phyloP scores from a whole-genome alignment of 208 protist species.

The Leptomonas pyrrhocoris region DNA sequence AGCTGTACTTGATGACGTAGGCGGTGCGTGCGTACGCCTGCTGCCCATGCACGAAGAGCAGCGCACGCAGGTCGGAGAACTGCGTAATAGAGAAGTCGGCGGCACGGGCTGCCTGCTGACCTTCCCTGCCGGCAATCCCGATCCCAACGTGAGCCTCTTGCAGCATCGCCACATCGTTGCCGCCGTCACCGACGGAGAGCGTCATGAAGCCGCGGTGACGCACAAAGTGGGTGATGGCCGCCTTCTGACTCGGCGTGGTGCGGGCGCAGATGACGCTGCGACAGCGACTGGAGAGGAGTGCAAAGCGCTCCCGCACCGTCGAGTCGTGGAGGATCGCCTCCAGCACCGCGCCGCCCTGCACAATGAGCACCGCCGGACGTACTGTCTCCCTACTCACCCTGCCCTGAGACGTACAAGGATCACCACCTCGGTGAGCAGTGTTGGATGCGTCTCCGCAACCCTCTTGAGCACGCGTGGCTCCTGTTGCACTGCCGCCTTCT shows the following conservation, averaged over 20 bases:
- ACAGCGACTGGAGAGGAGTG: slow-evolving; percentile 58
- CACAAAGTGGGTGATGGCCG: slow-evolving; percentile 83
- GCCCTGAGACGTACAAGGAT: too few species aligned
- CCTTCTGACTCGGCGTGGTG: slow-evolving; percentile 95
- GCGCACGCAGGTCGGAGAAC: slow-evolving; percentile 91
- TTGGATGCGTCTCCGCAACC: background rate
- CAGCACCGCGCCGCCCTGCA: slow-evolving; percentile 71
- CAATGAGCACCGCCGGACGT: slow-evolving; percentile 40
- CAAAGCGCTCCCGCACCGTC: slow-evolving; percentile 47
- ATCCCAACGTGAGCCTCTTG: slow-evolving; percentile 94
- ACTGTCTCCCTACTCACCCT: background rate
- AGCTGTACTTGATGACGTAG: slow-evolving; percentile 97
- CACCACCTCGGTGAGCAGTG: background rate
- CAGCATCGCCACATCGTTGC: slow-evolving; percentile 96
- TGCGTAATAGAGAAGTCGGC: slow-evolving; percentile 94
- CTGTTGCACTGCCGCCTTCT: slow-evolving; percentile 2
- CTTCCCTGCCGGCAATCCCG: slow-evolving; percentile 93
- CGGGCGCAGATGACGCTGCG: slow-evolving; percentile 94
- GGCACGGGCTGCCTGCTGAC: slow-evolving; percentile 91
- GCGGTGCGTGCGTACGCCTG: slow-evolving; percentile 91
- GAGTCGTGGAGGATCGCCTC: slow-evolving; percentile 67
- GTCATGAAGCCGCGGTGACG: slow-evolving; percentile 65
- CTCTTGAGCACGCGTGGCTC: background rate
- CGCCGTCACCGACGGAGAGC: slow-evolving; percentile 95
- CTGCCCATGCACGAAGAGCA: slow-evolving; percentile 96